phyloP scores from a whole-genome alignment of 352 stramenopile species.

The Pythium utonaiense region DNA sequence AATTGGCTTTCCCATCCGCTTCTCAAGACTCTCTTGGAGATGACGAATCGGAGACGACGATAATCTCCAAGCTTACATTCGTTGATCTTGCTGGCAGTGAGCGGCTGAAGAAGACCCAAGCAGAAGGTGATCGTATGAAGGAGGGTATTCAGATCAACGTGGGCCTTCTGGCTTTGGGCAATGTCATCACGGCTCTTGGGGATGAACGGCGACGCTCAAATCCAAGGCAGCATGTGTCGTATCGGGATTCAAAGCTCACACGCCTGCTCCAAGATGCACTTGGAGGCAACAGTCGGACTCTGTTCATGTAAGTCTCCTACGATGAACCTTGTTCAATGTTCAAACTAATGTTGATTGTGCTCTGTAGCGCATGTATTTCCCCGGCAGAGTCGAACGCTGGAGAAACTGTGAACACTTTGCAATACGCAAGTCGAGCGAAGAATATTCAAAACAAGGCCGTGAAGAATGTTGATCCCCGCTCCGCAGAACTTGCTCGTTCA shows the following conservation, averaged over 20 bases:
- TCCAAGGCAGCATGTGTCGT: slow-evolving; percentile 64
- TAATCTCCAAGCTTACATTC: slow-evolving; percentile 85
- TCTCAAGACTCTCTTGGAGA: slow-evolving; percentile 16
- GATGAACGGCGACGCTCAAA: slow-evolving; percentile 54
- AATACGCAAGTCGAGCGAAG: slow-evolving; percentile 84
- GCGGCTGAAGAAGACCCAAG: slow-evolving; percentile 81
- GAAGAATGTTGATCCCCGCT: slow-evolving; percentile 85
- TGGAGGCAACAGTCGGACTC: slow-evolving; percentile 83
- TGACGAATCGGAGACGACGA: slow-evolving; percentile 31
- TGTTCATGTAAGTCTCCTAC: slow-evolving; percentile 77
- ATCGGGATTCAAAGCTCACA: slow-evolving; percentile 81
- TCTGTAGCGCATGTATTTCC: slow-evolving; percentile 76
- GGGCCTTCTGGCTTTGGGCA: slow-evolving; percentile 75
- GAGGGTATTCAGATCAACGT: slow-evolving; percentile 90
- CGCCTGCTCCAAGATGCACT: slow-evolving; percentile 81
- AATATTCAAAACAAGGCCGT: slow-evolving; percentile 90
- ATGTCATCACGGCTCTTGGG: slow-evolving; percentile 85
- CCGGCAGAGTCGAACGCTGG: slow-evolving; percentile 60
- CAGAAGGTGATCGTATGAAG: slow-evolving; percentile 84
- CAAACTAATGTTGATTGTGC: background rate
- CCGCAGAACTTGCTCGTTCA: slow-evolving; percentile 61
- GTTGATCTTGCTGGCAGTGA: slow-evolving; percentile 86
- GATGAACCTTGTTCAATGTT: no score
- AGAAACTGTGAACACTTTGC: slow-evolving; percentile 81
- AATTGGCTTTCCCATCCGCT: slow-evolving; percentile 5